Base-by-base conservation (phyloP, 2,329 filamentous ascomycete species). In the Sarocladiaceae sp. region DNA sequence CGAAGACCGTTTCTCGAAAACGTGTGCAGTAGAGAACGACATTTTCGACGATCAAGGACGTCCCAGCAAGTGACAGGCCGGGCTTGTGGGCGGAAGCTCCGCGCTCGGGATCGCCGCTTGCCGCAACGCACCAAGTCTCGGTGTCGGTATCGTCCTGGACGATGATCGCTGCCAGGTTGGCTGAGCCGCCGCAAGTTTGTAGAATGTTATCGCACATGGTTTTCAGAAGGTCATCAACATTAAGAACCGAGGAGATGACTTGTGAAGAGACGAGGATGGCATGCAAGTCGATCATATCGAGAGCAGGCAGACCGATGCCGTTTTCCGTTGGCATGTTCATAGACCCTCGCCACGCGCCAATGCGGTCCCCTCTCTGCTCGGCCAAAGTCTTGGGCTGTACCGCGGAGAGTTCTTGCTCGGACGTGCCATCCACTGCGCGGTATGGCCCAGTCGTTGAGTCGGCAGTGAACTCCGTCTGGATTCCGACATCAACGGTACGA, bases 181-280 rank as follows among this genome's bases (percentile, higher is more conserved):
- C 84, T 6, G 78, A 73, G 24, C 78, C 77, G 31, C 84, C 85
- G 43, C 84, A 88, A 0, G 83, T 88, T 52, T 89, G 83, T 20
- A 90, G 63, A 40, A 90, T 87, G 49, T 90, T 86, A 49, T 88
- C 81, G 53, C 84, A 87, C 80, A 91, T 88, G 33, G 85, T 89
- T 55, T 83, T 82, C 48, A 90, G 73, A 3, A 91, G 72, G 53
- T 83, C 77, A 50, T 90, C 85, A 11, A 90, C 78, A 51, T 85
- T 77, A 10, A 91, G 64, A 42, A 89, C 83, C 13, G 85, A 89
- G 4, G 85, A 90, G 33, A 91, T 82, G 33, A 90, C 77, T 57
- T 89, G 86, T 9, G 83, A 88, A 3, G 83, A 87, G 53, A 86
- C 81, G 12, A 91, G 69, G 47, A 91, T 90, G 19, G 83, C 83